Conservation (phyloP, 495 filamentous ascomycete genomes). For the Diplogelasinospora grovesii region DNA sequence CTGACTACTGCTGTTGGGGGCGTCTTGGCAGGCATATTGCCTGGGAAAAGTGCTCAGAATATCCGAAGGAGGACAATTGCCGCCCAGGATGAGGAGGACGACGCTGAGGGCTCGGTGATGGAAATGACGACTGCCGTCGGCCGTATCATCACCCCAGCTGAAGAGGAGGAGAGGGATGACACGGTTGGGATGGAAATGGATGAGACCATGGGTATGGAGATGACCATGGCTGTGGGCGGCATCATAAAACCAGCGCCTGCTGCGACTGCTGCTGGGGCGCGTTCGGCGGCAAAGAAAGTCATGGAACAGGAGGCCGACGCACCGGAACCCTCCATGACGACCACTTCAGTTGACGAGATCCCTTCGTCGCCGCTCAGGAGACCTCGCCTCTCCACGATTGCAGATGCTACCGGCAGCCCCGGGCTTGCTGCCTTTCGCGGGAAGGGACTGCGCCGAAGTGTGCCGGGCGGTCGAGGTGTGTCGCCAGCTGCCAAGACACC, state of each 20-base stretch:
- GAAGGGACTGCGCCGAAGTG: constrained; percentile 47
- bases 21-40: constrained; percentile 42
- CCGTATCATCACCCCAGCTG: constrained; percentile 44
- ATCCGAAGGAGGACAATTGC: constrained; percentile 22
- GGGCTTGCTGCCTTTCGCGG: constrained; percentile 49
- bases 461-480: no score
- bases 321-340: constrained; percentile 48
- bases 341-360: constrained; percentile 33
- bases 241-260: constrained; percentile 37
- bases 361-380: constrained; percentile 22
- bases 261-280: constrained; percentile 25
- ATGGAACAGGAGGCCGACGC: constrained; percentile 56
- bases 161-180: constrained; percentile 39
- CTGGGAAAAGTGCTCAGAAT: constrained; percentile 13
- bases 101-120: constrained; percentile 43
- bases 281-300: constrained; percentile 46
- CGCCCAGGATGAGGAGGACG: constrained; percentile 20
- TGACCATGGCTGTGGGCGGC: constrained; percentile 49
- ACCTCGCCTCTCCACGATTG: constrained; percentile 14
- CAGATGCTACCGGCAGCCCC: constrained; percentile 55
- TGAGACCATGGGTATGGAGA: constrained; percentile 40
- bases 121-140: constrained; percentile 70
- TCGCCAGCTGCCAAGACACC: constrained; percentile 3
- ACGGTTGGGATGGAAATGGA: constrained; percentile 52
- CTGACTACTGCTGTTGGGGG: constrained; percentile 68